Conservation (phyloP, 768 basidiomycete species). For the Brasilioporus rufonigricans region DNA sequence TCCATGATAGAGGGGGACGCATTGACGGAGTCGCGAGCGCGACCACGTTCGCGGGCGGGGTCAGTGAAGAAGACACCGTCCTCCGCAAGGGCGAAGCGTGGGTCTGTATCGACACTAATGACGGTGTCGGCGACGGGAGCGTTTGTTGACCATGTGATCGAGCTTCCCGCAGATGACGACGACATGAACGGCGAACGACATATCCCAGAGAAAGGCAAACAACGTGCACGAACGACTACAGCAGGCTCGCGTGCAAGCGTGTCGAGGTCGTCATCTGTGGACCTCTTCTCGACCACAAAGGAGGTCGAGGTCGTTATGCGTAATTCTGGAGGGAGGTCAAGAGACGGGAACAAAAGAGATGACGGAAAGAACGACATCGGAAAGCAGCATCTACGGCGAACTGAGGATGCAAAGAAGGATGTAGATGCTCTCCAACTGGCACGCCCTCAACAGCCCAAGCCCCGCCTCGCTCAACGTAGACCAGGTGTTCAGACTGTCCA, state of each 20-base stretch:
- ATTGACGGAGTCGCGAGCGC: background rate
- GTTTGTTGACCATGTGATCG: constrained; percentile 23
- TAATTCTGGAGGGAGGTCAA: background rate
- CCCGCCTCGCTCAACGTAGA: constrained; percentile 2
- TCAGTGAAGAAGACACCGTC: constrained; percentile 12
- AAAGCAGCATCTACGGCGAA: background rate
- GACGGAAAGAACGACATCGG: background rate
- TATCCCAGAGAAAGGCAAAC: background rate
- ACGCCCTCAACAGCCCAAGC: background rate
- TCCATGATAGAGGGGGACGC: background rate
- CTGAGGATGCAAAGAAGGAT: background rate
- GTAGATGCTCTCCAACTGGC: background rate
- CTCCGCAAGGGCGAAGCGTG: background rate
- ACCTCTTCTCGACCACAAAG: background rate
- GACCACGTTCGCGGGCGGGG: constrained; percentile 4
- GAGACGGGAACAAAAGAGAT: background rate
- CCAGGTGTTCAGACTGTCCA: background rate
- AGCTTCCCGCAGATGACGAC: constrained; percentile 18
- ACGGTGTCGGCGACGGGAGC: constrained; percentile 4
- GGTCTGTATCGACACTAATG: background rate
- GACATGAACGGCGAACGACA: background rate
- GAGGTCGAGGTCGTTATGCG: background rate
- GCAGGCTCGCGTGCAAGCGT: background rate
- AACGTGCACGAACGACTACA: background rate
- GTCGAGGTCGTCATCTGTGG: constrained; percentile 3